Evolutionary conservation across 345 rosid species (phyloP), one percentile per base, ranked within the genome.

Genomic region (Eucalyptus sp.): DNA sequence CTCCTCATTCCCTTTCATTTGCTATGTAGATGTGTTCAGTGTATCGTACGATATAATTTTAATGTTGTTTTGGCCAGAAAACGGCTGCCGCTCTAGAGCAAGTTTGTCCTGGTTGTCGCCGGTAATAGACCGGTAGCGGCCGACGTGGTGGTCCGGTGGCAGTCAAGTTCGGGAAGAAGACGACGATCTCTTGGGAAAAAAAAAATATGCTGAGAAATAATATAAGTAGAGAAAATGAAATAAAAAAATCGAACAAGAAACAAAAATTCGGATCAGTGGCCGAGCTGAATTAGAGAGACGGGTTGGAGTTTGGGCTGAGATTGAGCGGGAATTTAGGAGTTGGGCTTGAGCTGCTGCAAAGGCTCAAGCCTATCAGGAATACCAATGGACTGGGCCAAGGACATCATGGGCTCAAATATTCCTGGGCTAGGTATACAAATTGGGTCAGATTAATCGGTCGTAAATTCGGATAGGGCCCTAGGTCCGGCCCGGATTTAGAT

Each of bases 31-130:
- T 22, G 62, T 56, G 3, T 3, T 56, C 62, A 22, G 1, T 9
- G 12, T 9, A 56, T 22, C 62, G 29, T 22, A 56, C 27, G 60
- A 56, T 8, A 20, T 0, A 5, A 5, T 0, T 2, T 9, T 56
- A 56, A 20, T 56, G 62, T 56, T 56, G 62, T 56, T 56, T 22
- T 24, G 62, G 62, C 29, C 12, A 10, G 62, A 56, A 56, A 56
- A 56, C 29, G 1, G 54, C 20, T 2, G 54, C 54, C 54, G 54
- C 20, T 51, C 20, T 51, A 51, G 8, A 51, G 54, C 54, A 6
- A 51, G 20, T 16, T 51, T 51, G 54, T 51, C 54, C 6, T 51
- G 54, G 20, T 51, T 51, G 54, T 51, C 0, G 54, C 54, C 20
- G 20, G 54, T 51, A 51, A 51, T 51, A 16, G 54, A 51, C 54